Conservation (phyloP, 1,139 yeast species). For the Yamadazyma buinensis region DNA sequence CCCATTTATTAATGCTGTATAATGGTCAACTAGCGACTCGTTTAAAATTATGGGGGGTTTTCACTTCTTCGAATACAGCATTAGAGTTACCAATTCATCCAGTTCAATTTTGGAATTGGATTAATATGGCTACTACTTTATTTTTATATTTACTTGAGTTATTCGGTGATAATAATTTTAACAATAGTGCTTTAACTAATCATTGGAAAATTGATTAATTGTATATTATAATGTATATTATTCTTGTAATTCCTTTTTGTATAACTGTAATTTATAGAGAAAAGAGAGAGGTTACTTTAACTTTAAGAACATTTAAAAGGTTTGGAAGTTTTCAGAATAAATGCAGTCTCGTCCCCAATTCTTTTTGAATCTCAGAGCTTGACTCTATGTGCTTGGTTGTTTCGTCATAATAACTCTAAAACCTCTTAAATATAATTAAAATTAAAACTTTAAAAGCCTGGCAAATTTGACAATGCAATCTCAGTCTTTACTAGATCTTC, state of each 20-base stretch:
- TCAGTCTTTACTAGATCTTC: constrained; percentile 17
- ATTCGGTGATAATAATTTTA: constrained; percentile 31
- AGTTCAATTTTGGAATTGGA: constrained; percentile 97
- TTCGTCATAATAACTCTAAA: constrained; percentile 55
- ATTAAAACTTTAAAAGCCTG: constrained; percentile 40
- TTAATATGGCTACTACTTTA: constrained; percentile 77
- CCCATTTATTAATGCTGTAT: constrained; percentile 88
- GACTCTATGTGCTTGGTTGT: constrained; percentile 86
- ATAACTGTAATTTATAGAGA: too few relatives aligned
- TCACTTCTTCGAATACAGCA: constrained; percentile 17
- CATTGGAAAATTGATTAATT: constrained; percentile 43
- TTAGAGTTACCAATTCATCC: constrained; percentile 54
- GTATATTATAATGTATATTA: constrained; percentile 5
- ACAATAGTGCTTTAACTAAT: constrained; percentile 32
- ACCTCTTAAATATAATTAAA: constrained; percentile 14
- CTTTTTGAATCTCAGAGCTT: constrained; percentile 70
- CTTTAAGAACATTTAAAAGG: too few relatives aligned
- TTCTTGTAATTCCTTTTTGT: too few relatives aligned
- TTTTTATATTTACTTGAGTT: constrained; percentile 78
- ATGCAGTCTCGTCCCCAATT: constrained; percentile 45
- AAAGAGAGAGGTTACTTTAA: too few relatives aligned
- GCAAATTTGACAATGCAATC: constrained; percentile 71
- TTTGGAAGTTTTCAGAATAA: constrained; percentile 23
- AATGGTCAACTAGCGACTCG: constrained; percentile 70
- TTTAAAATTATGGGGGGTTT: constrained; percentile 57